Evolutionary conservation across 2,329 filamentous ascomycete genomes (phyloP).

Genomic region (Nakataea oryzae): DNA sequence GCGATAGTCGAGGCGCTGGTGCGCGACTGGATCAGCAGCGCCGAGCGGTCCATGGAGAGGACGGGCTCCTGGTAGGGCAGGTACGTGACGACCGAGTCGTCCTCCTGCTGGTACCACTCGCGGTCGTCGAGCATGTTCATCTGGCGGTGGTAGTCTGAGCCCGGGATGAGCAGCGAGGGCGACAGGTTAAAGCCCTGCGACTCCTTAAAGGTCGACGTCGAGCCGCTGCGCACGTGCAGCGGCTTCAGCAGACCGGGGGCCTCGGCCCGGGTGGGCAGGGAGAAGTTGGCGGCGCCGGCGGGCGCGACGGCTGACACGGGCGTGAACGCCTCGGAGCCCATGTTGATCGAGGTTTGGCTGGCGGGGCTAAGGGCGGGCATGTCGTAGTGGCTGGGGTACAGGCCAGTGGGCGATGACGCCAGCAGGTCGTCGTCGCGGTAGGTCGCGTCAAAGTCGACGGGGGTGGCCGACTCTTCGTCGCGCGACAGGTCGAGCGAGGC

Average conservation of each 20-base stretch:
- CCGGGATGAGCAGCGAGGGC: conserved; percentile 50
- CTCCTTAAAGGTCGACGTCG: conserved; percentile 33
- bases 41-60: conserved; percentile 20
- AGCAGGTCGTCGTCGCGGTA: conserved; percentile 4
- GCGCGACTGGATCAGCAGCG: conserved; percentile 27
- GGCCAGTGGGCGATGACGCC: conserved; percentile 10
- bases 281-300: conserved; percentile 9
- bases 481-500: conserved; percentile 37
- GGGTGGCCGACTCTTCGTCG: conserved; percentile 17
- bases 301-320: conserved; percentile 24
- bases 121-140: conserved; percentile 30
- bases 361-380: conserved; percentile 38
- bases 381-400: conserved; percentile 26
- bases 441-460: conserved; percentile 11
- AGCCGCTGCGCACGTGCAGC: background rate
- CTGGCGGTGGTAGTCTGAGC: conserved; percentile 43
- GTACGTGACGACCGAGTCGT: conserved; percentile 20
- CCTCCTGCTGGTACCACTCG: conserved; percentile 18
- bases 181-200: conserved; percentile 49
- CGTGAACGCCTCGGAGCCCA: conserved; percentile 32
- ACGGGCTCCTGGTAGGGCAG: conserved; percentile 23
- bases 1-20: conserved; percentile 45
- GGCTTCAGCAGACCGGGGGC: background rate
- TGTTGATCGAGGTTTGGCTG: conserved; percentile 31
- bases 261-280: conserved; percentile 5